Conservation (phyloP, 176 grass and related monocot genomes). For the Rhynchospora breviuscula region DNA sequence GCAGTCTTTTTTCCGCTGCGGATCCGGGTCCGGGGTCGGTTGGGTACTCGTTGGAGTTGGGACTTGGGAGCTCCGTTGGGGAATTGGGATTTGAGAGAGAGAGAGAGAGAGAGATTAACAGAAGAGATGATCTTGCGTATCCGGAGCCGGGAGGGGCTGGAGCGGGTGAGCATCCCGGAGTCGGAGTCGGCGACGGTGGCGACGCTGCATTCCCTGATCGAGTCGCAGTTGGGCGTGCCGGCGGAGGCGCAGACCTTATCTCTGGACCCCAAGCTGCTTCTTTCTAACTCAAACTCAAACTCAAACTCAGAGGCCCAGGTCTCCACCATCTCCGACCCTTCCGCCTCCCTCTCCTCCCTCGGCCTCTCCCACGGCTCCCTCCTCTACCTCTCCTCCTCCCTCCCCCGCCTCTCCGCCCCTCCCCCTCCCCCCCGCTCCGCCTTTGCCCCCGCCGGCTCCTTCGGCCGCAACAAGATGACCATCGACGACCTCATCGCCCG, state of each 20-base stretch:
- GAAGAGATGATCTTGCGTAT: conserved; percentile 67
- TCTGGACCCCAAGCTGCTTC: conserved; percentile 53
- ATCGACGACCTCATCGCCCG: conserved; percentile 94
- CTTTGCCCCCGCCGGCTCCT: conserved; percentile 55
- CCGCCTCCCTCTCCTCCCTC: conserved; percentile 35
- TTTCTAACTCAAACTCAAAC: no score
- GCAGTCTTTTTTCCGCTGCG: no score
- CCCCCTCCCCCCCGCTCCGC: conserved; percentile 34
- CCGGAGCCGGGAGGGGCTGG: conserved; percentile 71
- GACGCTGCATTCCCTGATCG: conserved; percentile 56
- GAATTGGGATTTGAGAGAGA: neutral
- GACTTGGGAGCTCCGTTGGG: no score
- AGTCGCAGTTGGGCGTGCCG: conserved; percentile 49
- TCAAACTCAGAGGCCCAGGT: neutral
- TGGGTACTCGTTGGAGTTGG: no score
- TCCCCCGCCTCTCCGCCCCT: conserved; percentile 19
- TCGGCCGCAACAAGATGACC: conserved; percentile 79
- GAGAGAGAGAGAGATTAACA: neutral
- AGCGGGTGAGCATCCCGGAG: conserved; percentile 59
- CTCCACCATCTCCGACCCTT: conserved; percentile 26
- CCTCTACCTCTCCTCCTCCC: conserved; percentile 53
- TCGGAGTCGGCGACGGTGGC: conserved; percentile 41
- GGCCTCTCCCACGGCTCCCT: conserved; percentile 59
- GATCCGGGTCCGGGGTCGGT: no score
- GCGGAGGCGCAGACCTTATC: conserved; percentile 48